Evolutionary conservation across 1,284 basidiomycete genomes (phyloP).

Genomic region (Anthracocystis panici-leucophaei): DNA sequence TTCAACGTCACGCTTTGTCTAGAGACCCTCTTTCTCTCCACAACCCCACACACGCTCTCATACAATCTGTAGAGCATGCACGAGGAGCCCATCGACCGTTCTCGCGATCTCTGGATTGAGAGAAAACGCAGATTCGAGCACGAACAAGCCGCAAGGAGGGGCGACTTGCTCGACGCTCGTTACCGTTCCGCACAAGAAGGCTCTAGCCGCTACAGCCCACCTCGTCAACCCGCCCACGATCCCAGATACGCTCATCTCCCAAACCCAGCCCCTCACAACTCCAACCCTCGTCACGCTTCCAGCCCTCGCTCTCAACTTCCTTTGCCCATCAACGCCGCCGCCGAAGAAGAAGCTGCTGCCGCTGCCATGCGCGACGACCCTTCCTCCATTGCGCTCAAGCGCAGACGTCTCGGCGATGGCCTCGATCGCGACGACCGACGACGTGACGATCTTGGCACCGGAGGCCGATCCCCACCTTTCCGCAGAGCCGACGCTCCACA

Average conservation of each 20-base stretch:
- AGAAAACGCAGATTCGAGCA: constrained; percentile 51
- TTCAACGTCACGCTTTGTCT: constrained; percentile 1
- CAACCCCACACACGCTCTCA: constrained; percentile 11
- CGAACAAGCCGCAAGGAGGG: constrained; percentile 38
- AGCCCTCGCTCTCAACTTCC: constrained; percentile 40
- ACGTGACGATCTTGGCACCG: constrained; percentile 29
- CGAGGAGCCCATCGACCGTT: constrained; percentile 54
- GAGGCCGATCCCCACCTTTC: constrained; percentile 40
- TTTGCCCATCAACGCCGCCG: constrained; percentile 9
- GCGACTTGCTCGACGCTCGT: constrained; percentile 40
- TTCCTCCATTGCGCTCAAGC: constrained; percentile 35
- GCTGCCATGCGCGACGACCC: constrained; percentile 42
- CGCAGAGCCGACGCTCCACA: constrained; percentile 31
- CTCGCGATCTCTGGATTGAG: constrained; percentile 54
- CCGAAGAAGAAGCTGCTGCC: constrained; percentile 22
- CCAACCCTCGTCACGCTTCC: constrained; percentile 17
- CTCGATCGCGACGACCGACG: constrained; percentile 40
- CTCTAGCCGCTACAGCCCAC: constrained; percentile 30
- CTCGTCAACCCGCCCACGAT: constrained; percentile 24
- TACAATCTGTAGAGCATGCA: constrained; percentile 45
- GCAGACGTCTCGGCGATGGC: constrained; percentile 40
- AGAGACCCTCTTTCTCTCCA: not conserved
- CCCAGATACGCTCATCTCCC: constrained; percentile 33
- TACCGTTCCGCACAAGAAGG: constrained; percentile 34
- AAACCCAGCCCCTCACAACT: constrained; percentile 3